A percentile compares a stretch with the other conserved stretches of the same genome.
phyloP scores from a whole-genome alignment of 1,139 yeast species.

The Nakaseomyces kungkrabaensis region DNA sequence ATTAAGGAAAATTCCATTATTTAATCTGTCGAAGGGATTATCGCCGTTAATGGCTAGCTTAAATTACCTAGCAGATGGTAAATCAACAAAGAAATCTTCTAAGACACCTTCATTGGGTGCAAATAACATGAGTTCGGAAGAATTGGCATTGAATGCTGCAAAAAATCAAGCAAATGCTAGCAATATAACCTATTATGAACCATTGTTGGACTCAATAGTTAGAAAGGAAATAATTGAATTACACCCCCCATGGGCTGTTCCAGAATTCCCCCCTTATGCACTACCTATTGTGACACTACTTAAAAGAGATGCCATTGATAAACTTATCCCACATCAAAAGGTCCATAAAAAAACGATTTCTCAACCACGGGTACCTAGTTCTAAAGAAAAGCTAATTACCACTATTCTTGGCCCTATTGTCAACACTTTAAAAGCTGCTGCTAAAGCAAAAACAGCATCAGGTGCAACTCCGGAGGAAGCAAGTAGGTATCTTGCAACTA shows the following conservation, averaged over 20 bases:
- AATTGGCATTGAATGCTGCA: slow-evolving; percentile 1
- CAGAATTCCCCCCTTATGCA: slow-evolving; percentile 25
- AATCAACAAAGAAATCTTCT: not conserved
- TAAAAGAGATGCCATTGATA: not conserved
- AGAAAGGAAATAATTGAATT: slow-evolving; percentile 26
- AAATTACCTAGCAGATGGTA: slow-evolving; percentile 1
- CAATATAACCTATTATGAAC: slow-evolving; percentile 8
- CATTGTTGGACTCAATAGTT: slow-evolving; percentile 12
- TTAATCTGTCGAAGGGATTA: slow-evolving; percentile 17
- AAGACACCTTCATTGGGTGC: not conserved
- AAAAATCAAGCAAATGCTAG: slow-evolving; percentile 5
- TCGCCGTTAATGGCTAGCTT: not conserved
- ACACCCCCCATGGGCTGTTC: slow-evolving; percentile 28
- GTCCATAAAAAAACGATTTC: slow-evolving; percentile 9
- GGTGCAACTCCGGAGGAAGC: slow-evolving; percentile 29
- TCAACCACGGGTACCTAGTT: slow-evolving; percentile 4
- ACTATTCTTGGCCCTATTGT: slow-evolving; percentile 25
- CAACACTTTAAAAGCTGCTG: slow-evolving; percentile 28
- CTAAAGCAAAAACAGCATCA: slow-evolving; percentile 26
- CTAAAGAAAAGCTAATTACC: slow-evolving; percentile 20
- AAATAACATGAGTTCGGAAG: slow-evolving; percentile 1
- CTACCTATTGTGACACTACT: slow-evolving; percentile 20
- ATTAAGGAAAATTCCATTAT: slow-evolving; percentile 22
- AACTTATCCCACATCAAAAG: not conserved
- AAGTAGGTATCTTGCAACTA: slow-evolving; percentile 22